Conservation (phyloP, 805 yeast genomes). For the Kodamaea restingae region DNA sequence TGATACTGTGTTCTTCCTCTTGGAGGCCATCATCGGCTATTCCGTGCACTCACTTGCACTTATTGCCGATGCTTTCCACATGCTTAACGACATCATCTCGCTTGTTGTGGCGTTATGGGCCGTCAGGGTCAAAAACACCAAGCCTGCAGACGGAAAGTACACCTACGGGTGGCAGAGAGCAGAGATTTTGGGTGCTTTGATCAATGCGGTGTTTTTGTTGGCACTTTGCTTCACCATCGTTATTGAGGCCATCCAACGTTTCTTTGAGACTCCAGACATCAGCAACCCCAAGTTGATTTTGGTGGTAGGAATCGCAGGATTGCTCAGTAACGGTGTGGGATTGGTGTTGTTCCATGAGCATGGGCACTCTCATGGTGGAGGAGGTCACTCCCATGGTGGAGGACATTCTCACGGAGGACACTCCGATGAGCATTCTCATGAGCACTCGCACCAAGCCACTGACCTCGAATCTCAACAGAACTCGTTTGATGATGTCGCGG, state of each 20-base stretch:
- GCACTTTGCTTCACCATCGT: slow-evolving; percentile 91
- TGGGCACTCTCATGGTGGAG: slow-evolving; percentile 38
- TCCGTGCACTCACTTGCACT: slow-evolving; percentile 91
- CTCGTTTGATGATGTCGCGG: slow-evolving; percentile 28
- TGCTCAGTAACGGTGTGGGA: slow-evolving; percentile 78
- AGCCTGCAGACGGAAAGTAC: slow-evolving; percentile 79
- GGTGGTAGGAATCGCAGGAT: slow-evolving; percentile 78
- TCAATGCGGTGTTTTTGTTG: slow-evolving; percentile 87
- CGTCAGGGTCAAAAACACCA: slow-evolving; percentile 78
- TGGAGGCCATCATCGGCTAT: slow-evolving; percentile 84
- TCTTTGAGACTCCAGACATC: slow-evolving; percentile 74
- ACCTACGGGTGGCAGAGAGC: slow-evolving; percentile 99
- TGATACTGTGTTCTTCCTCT: slow-evolving; percentile 77
- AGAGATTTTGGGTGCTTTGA: slow-evolving; percentile 90
- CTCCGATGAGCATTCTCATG: too few relatives aligned
- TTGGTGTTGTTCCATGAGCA: slow-evolving; percentile 81
- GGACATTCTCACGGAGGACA: too few relatives aligned
- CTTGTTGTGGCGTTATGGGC: slow-evolving; percentile 94
- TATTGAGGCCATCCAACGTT: slow-evolving; percentile 89
- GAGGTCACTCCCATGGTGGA: slow-evolving; percentile 6
- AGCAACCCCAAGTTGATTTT: slow-evolving; percentile 79
- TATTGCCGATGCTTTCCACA: slow-evolving; percentile 95
- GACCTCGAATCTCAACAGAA: slow-evolving; percentile 13
- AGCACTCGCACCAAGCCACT: slow-evolving; percentile 3
- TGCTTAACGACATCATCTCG: slow-evolving; percentile 92